phyloP scores from a whole-genome alignment of 2,329 filamentous ascomycete species.

The Cadophora sp. region DNA sequence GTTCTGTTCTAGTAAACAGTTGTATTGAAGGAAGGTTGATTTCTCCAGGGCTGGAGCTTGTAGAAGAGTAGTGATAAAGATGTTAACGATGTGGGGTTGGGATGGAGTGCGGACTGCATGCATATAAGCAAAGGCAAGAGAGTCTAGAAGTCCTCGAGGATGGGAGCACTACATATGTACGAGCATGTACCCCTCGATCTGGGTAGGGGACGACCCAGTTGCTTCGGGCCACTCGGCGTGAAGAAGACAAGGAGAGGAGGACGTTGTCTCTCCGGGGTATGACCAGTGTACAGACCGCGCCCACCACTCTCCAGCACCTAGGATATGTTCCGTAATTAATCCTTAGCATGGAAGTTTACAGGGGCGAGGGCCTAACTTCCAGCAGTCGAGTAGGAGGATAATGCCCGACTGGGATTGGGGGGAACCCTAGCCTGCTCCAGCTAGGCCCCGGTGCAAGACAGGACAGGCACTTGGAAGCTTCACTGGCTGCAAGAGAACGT shows the following conservation, averaged over 20 bases:
- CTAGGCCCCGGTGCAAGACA: neutral
- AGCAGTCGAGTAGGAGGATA: neutral
- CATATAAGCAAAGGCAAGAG: constrained; percentile 30
- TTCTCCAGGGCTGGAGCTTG: neutral
- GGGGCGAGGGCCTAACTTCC: constrained; percentile 7
- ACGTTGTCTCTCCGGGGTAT: constrained; percentile 28
- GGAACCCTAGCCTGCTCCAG: neutral
- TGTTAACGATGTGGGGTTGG: constrained; percentile 25
- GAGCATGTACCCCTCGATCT: constrained; percentile 39
- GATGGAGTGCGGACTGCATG: constrained; percentile 23
- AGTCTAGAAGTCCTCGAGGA: constrained; percentile 19
- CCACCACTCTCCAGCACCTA: neutral
- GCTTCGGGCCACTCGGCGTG: constrained; percentile 32
- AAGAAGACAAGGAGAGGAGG: constrained; percentile 16
- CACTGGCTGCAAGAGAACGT: constrained; percentile 25
- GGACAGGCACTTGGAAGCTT: constrained; percentile 8
- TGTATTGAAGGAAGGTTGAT: constrained; percentile 4
- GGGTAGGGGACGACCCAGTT: constrained; percentile 34
- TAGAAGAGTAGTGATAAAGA: neutral
- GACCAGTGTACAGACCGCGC: neutral
- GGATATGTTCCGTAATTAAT: constrained; percentile 3
- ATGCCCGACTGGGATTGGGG: constrained; percentile 11
- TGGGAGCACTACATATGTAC: constrained; percentile 39
- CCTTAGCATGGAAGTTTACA: neutral
- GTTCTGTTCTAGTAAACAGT: constrained; percentile 26